These are phyloP conservation scores for Aeschynomene evenia DNA, from an alignment of 306 rosid genomes.

Conservation along the genomic window DNA sequence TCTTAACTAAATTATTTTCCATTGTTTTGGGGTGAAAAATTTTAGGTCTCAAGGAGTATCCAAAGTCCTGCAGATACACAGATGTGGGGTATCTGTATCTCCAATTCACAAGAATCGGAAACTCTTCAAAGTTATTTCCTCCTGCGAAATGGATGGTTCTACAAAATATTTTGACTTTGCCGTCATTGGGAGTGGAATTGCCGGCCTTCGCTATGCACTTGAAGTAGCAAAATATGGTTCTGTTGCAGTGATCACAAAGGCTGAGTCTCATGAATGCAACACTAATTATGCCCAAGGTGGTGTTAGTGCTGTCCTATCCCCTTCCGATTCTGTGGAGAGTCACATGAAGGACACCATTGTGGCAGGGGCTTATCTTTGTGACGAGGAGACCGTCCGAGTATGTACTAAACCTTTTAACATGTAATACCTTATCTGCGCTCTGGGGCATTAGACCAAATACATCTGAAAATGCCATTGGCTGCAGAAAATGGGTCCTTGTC, in stretches of 20 bases:
- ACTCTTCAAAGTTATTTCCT: conserved; percentile 44
- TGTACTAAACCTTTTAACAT: conserved; percentile 33
- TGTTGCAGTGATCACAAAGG: conserved; percentile 94
- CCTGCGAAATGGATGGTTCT: conserved; percentile 56
- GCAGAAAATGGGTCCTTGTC: not conserved
- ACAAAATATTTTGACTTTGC: conserved; percentile 76
- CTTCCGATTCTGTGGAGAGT: conserved; percentile 93
- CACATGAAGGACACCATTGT: conserved; percentile 92
- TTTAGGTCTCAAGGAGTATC: conserved; percentile 62
- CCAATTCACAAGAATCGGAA: conserved; percentile 36
- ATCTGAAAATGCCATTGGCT: not conserved
- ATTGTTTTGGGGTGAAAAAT: conserved; percentile 11
- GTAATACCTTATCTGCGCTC: conserved; percentile 2
- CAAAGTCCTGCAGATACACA: conserved; percentile 51
- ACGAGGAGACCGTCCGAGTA: conserved; percentile 91
- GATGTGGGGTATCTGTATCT: conserved; percentile 36
- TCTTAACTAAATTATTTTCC: not conserved
- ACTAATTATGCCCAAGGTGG: conserved; percentile 99
- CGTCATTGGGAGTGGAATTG: conserved; percentile 90
- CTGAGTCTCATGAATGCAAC: conserved; percentile 97
- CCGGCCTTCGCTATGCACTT: conserved; percentile 92
- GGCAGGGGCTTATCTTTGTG: conserved; percentile 94
- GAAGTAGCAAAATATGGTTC: conserved; percentile 89
- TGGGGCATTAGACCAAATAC: not conserved
- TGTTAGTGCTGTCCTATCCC: conserved; percentile 90